Evolutionary conservation across 768 basidiomycete genomes (phyloP).

Genomic region (Russula earlei): DNA sequence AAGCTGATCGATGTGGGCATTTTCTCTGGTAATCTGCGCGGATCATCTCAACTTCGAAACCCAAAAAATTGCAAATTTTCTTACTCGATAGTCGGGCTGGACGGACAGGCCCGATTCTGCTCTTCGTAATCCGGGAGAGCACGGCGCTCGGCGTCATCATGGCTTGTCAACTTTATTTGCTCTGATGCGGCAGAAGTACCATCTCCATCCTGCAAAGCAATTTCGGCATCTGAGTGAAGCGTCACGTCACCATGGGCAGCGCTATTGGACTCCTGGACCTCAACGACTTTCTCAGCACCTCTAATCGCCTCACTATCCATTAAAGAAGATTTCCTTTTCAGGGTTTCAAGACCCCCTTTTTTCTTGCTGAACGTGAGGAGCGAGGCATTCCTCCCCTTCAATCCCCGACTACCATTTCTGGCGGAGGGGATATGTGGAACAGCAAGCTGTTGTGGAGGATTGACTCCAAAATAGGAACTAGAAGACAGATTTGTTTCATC

Average conservation of each 20-base stretch:
- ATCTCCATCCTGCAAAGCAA: not conserved
- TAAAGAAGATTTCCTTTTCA: not conserved
- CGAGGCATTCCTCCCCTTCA: slow-evolving; percentile 1
- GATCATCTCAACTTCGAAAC: not conserved
- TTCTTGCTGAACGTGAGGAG: slow-evolving; percentile 1
- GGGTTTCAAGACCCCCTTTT: slow-evolving; percentile 7
- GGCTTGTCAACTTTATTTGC: not conserved
- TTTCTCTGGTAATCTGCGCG: slow-evolving; percentile 9
- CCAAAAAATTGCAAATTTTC: not conserved
- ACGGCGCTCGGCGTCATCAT: not conserved
- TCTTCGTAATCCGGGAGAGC: slow-evolving; percentile 2
- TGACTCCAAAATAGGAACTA: not conserved
- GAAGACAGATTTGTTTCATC: not conserved
- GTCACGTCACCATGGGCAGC: not conserved
- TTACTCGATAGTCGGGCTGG: slow-evolving; percentile 6
- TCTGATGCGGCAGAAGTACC: not conserved
- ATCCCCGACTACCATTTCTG: not conserved
- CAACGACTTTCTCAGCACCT: slow-evolving; percentile 7
- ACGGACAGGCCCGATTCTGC: not conserved
- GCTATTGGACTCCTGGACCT: slow-evolving; percentile 7
- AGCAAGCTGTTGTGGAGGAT: not conserved
- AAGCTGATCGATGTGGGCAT: slow-evolving; percentile 17
- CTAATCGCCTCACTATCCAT: not conserved
- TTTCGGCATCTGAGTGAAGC: not conserved
- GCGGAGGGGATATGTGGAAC: not conserved